Evolutionary conservation across 2,329 filamentous ascomycete genomes (phyloP).

Genomic region (Drechslerella stenobrocha): DNA sequence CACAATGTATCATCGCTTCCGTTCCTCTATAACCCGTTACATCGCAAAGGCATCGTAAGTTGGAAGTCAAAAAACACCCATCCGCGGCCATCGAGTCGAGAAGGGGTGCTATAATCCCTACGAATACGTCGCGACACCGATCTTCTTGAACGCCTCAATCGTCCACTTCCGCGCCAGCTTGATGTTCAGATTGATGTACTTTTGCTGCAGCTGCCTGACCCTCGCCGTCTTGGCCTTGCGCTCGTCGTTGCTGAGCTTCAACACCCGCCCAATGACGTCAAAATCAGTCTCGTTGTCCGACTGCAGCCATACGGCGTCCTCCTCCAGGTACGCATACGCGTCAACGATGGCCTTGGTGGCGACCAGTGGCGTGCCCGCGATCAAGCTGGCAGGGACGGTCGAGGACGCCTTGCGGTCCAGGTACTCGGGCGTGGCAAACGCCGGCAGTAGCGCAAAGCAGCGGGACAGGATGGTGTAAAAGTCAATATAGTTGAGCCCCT

Average conservation of each 20-base stretch:
- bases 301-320: slow-evolving; percentile 53
- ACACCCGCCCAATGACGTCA: slow-evolving; percentile 52
- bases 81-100: neutral
- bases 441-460: slow-evolving; percentile 53
- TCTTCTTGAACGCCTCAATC: slow-evolving; percentile 47
- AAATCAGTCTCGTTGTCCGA: slow-evolving; percentile 52
- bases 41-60: slow-evolving; percentile 48
- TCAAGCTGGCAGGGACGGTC: slow-evolving; percentile 53
- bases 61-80: slow-evolving; percentile 24
- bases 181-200: slow-evolving; percentile 74
- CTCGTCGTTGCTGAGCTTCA: slow-evolving; percentile 58
- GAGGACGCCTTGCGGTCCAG: slow-evolving; percentile 53
- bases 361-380: slow-evolving; percentile 53
- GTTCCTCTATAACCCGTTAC: slow-evolving; percentile 30
- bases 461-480: slow-evolving; percentile 53
- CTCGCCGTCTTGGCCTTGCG: slow-evolving; percentile 73
- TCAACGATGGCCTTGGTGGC: slow-evolving; percentile 51
- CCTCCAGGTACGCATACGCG: slow-evolving; percentile 53
- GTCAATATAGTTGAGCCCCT: slow-evolving; percentile 52
- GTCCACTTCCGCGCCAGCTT: slow-evolving; percentile 80
- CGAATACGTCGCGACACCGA: slow-evolving; percentile 35
- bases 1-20: slow-evolving; percentile 36
- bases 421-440: slow-evolving; percentile 52
- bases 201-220: slow-evolving; percentile 71
- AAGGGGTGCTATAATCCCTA: neutral